phyloP scores from a whole-genome alignment of 495 filamentous ascomycete genomes.

The Talaromyces ruber region DNA sequence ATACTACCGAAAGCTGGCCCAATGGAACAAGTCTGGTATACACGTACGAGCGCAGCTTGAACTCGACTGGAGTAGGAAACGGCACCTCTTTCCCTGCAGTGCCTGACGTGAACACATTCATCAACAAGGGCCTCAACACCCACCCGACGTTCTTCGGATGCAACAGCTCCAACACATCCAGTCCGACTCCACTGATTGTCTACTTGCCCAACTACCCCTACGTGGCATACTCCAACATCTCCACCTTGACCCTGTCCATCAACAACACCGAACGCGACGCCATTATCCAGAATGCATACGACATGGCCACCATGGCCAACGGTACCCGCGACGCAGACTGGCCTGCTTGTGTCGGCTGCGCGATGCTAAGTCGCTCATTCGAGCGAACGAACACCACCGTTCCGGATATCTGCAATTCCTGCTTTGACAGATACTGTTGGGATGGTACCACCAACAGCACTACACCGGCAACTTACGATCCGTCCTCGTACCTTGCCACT shows the following conservation, averaged over 20 bases:
- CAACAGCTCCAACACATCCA: slow-evolving; percentile 48
- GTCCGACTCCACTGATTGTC: slow-evolving; percentile 57
- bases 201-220: slow-evolving; percentile 83
- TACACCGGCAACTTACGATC: slow-evolving; percentile 14
- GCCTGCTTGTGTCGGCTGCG: slow-evolving; percentile 74
- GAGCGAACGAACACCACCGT: slow-evolving; percentile 50
- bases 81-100: slow-evolving; percentile 74
- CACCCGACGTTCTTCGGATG: slow-evolving; percentile 90
- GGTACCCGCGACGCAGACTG: slow-evolving; percentile 59
- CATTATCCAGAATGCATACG: slow-evolving; percentile 73
- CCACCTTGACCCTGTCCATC: slow-evolving; percentile 58
- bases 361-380: slow-evolving; percentile 60
- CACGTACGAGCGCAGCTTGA: slow-evolving; percentile 64
- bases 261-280: slow-evolving; percentile 53
- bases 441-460: slow-evolving; percentile 54
- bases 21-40: slow-evolving; percentile 78
- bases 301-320: slow-evolving; percentile 74
- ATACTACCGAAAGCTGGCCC: slow-evolving; percentile 68
- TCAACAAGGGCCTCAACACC: slow-evolving; percentile 75
- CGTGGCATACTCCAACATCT: slow-evolving; percentile 57
- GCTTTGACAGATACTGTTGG: slow-evolving; percentile 81
- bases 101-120: slow-evolving; percentile 73
- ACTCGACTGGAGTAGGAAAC: slow-evolving; percentile 50
- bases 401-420: slow-evolving; percentile 55
- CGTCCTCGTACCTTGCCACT: slow-evolving; percentile 2